Conservation (phyloP, 805 yeast genomes). For the Maudiozyma saulgeensis region DNA sequence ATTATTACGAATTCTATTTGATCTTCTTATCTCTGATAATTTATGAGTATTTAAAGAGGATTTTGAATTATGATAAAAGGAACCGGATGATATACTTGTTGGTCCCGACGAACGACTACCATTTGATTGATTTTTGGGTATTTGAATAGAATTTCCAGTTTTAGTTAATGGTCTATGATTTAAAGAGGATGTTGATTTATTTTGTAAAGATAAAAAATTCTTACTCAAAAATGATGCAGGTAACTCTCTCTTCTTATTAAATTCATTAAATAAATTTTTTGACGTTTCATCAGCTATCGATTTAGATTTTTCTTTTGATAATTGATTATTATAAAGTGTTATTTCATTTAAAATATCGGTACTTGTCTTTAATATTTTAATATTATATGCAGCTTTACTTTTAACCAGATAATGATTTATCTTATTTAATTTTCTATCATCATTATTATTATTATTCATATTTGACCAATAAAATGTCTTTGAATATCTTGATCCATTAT, state of each 20-base stretch:
- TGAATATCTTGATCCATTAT: background rate
- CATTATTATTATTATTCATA: background rate
- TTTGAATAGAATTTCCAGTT: background rate
- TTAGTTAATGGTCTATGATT: background rate
- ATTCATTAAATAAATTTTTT: background rate
- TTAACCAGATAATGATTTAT: background rate
- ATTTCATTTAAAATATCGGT: background rate
- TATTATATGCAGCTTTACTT: background rate
- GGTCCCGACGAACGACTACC: background rate
- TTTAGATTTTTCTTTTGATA: background rate
- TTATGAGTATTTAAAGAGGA: background rate
- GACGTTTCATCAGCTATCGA: background rate
- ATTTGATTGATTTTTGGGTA: background rate
- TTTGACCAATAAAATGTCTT: background rate
- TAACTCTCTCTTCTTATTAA: too few species aligned
- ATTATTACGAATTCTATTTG: background rate
- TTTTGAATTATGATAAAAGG: background rate
- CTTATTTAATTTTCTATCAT: constrained; percentile 1
- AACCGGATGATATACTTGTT: background rate
- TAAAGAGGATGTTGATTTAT: background rate
- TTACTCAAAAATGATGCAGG: background rate
- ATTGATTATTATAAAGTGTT: background rate
- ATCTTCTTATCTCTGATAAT: background rate
- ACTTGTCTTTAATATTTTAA: background rate
- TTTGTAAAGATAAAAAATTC: background rate